These are phyloP conservation scores for Chenopodium quinoa DNA, from an alignment of 148 eudicot genomes.

Conservation along the genomic window DNA sequence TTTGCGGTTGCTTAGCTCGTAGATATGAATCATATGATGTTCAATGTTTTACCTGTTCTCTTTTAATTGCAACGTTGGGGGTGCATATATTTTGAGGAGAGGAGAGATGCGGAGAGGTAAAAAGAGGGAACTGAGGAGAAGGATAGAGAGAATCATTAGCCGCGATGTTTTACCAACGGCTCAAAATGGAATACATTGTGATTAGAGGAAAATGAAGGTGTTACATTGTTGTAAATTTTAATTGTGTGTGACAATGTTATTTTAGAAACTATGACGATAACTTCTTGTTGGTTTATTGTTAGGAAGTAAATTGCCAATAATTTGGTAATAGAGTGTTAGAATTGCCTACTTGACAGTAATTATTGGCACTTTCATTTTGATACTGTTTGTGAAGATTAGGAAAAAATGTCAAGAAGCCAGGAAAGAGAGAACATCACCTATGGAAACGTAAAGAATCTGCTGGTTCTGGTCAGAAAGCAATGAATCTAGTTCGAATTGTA, in stretches of 20 bases:
- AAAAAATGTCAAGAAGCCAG: conserved; percentile 44
- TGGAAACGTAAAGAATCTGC: conserved; percentile 81
- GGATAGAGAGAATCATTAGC: too few relatives aligned
- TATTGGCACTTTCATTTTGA: not conserved
- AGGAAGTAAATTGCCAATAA: not conserved
- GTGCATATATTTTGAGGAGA: too few relatives aligned
- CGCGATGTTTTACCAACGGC: too few relatives aligned
- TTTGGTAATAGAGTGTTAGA: not conserved
- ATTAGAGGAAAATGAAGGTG: too few relatives aligned
- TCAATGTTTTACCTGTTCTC: too few relatives aligned
- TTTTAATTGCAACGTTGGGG: too few relatives aligned
- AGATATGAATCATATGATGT: too few relatives aligned
- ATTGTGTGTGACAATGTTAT: too few relatives aligned
- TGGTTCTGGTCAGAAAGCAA: conserved; percentile 87
- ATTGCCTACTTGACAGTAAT: not conserved
- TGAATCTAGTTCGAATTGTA: conserved; percentile 74
- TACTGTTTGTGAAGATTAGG: conserved; percentile 31
- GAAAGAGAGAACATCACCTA: conserved; percentile 79
- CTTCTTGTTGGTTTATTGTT: not conserved
- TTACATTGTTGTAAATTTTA: too few relatives aligned
- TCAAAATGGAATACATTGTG: too few relatives aligned
- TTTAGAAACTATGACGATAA: not conserved
- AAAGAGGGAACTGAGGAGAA: too few relatives aligned
- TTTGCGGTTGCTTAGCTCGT: not conserved
- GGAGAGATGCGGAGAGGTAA: too few relatives aligned